phyloP scores from a whole-genome alignment of 768 basidiomycete genomes.

The Amanita muscaria region DNA sequence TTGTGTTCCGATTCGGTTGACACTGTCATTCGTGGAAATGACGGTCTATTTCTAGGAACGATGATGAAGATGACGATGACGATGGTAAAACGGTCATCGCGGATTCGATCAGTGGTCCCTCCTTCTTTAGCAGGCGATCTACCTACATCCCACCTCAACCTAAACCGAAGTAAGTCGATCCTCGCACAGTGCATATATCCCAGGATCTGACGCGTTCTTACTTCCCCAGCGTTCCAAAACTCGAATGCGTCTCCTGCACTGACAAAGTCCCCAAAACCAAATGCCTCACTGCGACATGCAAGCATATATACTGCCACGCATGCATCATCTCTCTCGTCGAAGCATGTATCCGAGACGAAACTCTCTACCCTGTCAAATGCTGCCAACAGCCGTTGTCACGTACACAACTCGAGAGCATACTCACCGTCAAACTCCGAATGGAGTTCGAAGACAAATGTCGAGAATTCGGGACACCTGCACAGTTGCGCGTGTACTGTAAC shows the following conservation, averaged over 20 bases:
- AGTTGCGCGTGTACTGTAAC: slow-evolving; percentile 14
- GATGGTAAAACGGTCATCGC: no score
- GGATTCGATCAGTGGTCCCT: background rate
- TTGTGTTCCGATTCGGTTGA: background rate
- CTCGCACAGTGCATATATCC: no score
- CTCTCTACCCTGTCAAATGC: slow-evolving; percentile 15
- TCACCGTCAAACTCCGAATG: slow-evolving; percentile 7
- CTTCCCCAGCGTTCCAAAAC: background rate
- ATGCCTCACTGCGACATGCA: slow-evolving; percentile 10
- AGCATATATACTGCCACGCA: slow-evolving; percentile 14
- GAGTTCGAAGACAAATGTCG: slow-evolving; percentile 10
- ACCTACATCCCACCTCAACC: no score
- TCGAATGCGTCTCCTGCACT: slow-evolving; percentile 14
- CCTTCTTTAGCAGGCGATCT: no score
- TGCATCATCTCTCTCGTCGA: slow-evolving; percentile 14
- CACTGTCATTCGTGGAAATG: no score
- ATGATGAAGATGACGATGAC: background rate
- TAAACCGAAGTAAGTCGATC: no score
- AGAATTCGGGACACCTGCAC: slow-evolving; percentile 14
- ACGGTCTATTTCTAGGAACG: background rate
- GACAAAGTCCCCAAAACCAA: slow-evolving; percentile 6
- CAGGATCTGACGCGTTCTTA: background rate
- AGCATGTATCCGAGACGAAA: slow-evolving; percentile 14
- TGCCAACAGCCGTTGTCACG: slow-evolving; percentile 13
- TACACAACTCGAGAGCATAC: slow-evolving; percentile 1